A percentile compares a stretch with the other conserved stretches of the same genome.
Conservation (phyloP, 129 eudicot genomes). For the Heracleum sosnowskyi region DNA sequence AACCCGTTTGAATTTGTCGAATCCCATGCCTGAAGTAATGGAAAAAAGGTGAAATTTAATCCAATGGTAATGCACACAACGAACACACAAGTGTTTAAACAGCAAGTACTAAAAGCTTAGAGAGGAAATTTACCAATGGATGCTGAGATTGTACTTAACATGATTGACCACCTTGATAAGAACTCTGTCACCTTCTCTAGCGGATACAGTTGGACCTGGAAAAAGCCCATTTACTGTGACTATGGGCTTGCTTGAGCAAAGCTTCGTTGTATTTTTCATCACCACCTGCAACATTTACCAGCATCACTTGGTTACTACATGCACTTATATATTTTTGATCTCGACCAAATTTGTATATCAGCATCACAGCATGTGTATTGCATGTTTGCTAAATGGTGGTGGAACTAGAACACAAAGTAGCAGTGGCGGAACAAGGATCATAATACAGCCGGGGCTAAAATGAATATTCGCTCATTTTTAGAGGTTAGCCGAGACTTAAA, state of each 20-base stretch:
- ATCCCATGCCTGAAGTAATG: background rate
- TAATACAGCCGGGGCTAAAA: no score
- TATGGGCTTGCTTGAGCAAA: background rate
- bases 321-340: no score
- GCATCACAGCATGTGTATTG: no score
- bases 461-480: no score
- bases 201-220: background rate
- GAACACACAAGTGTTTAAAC: background rate
- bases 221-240: background rate
- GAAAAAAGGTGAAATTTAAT: background rate
- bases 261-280: background rate
- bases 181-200: constrained; percentile 1
- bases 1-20: constrained; percentile 5
- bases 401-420: no score
- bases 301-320: background rate
- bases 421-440: no score
- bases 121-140: background rate
- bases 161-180: constrained; percentile 8
- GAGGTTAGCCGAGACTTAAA: no score
- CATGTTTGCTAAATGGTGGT: no score
- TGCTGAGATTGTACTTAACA: background rate
- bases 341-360: no score
- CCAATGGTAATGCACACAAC: background rate
- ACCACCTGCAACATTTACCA: background rate
- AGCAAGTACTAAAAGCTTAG: background rate